Evolutionary conservation across 371 early-diverging fungal species (phyloP), one percentile per base, ranked within the genome.

Genomic region (Syncephalastrum monosporum): DNA sequence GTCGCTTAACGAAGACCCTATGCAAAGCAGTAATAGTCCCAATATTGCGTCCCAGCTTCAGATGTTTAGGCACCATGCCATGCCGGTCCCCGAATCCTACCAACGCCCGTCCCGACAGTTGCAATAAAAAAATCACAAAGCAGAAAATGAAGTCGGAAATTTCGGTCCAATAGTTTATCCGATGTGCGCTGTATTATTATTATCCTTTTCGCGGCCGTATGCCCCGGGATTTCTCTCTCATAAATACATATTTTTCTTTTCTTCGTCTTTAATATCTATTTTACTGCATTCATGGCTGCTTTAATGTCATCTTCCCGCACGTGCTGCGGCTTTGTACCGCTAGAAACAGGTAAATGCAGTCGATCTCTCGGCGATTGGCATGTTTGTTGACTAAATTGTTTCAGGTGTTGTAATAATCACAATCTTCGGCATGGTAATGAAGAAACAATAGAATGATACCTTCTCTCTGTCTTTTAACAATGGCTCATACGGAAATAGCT

Each of bases 381-480:
- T 50, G 46, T 46, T 21, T 55, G 17, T 45, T 50, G 25, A 4
- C 27, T 47, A 15, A 53, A 27, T 42, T 19, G 38, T 23, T 38
- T 41, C 57, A 75, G 76, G 72, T 38, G 76, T 70, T 21, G 44
- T 59, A 16, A 63, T 72, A 38, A 72, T 75, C 45, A 72, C 69
- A 49, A 70, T 72, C 58, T 64, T 75, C 60, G 76, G 76, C 16
- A 70, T 75, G 43, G 76, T 75, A 67, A 75, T 19, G 23, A 19
- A 17, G 15, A 24, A 47, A 48, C 10, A 17, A 19, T 3, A 46
- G 16, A n/a, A 47, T 49, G 15, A 13, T 17, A 23, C 47, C 47
- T 41, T 1, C 3, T 0, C 47, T 19, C 3, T 24, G 1, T 53
- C 21, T 12, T 33, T 5, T 33, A 8, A 3, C 2, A 33, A 10